These are phyloP conservation scores for Alliaria petiolata DNA, from an alignment of 345 rosid species.

Conservation along the genomic window DNA sequence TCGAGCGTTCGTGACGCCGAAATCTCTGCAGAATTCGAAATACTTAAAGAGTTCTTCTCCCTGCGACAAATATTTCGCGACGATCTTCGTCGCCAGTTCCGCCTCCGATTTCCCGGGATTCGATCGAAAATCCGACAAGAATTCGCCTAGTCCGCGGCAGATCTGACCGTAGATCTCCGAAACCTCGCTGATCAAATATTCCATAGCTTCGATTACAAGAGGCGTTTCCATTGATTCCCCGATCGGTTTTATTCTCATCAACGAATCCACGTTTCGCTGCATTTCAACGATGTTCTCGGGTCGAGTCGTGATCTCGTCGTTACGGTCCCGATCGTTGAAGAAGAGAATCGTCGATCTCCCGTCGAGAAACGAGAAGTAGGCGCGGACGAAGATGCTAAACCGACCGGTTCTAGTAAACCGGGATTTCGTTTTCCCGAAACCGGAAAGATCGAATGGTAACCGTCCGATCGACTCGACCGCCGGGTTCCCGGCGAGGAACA, in stretches of 20 bases:
- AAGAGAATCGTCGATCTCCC: constrained; percentile 41
- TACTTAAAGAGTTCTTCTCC: constrained; percentile 39
- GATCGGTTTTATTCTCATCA: constrained; percentile 56
- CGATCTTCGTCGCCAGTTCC: constrained; percentile 38
- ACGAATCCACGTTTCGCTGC: constrained; percentile 46
- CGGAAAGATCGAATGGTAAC: constrained; percentile 65
- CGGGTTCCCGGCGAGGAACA: constrained; percentile 43
- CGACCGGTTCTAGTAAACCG: constrained; percentile 40
- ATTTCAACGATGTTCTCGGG: constrained; percentile 36
- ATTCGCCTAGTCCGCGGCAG: constrained; percentile 33
- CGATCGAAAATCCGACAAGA: constrained; percentile 27
- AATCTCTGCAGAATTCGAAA: constrained; percentile 44
- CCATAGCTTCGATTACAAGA: constrained; percentile 66
- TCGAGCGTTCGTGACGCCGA: constrained; percentile 42
- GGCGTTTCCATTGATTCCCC: constrained; percentile 36
- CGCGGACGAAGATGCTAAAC: constrained; percentile 48
- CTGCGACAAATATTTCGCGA: constrained; percentile 45
- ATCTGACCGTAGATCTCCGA: constrained; percentile 47
- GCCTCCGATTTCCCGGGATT: constrained; percentile 38
- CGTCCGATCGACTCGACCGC: constrained; percentile 35
- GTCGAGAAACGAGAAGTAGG: constrained; percentile 60
- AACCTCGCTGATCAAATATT: constrained; percentile 50
- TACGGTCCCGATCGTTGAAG: not conserved
- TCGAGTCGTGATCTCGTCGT: not conserved
- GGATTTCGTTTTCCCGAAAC: constrained; percentile 41